These are phyloP conservation scores for Colletotrichum sp. DNA, from an alignment of 2,329 filamentous ascomycete genomes.

Conservation along the genomic window DNA sequence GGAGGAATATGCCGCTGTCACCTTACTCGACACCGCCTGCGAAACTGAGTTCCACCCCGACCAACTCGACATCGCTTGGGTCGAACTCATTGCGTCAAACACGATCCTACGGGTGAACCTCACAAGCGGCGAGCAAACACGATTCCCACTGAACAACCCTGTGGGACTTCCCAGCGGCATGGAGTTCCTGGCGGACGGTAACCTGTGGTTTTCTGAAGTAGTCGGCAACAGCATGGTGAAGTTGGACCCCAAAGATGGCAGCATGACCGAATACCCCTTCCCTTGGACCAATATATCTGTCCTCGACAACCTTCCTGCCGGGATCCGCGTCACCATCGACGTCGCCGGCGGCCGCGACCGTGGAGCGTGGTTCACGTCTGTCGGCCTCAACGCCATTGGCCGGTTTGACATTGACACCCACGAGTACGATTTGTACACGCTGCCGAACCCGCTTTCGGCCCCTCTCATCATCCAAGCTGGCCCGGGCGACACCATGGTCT, in stretches of 20 bases:
- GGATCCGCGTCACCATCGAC: not conserved
- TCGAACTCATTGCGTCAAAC: not conserved
- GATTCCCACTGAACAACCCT: not conserved
- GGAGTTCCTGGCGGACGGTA: not conserved
- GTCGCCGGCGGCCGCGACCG: not conserved
- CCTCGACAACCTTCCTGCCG: not conserved
- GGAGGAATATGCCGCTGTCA: not conserved
- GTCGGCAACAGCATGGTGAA: not conserved
- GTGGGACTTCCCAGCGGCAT: not conserved
- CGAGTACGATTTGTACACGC: not conserved
- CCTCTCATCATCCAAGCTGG: not conserved
- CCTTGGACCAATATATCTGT: not conserved
- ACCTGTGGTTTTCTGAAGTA: not conserved
- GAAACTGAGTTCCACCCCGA: not conserved
- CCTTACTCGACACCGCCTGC: not conserved
- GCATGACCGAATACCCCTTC: not conserved
- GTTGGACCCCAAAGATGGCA: not conserved
- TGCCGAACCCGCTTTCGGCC: not conserved
- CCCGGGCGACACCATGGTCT: not conserved
- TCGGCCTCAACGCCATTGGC: not conserved
- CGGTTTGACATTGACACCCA: not conserved
- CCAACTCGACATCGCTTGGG: not conserved
- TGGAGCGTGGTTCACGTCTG: not conserved
- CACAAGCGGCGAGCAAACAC: not conserved
- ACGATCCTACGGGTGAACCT: not conserved